Percentiles rank a stretch among this genome's conserved stretches.
Evolutionary conservation across 371 early-diverging fungal genomes (phyloP).

Genomic region (Syncephalis plumigaleata): DNA sequence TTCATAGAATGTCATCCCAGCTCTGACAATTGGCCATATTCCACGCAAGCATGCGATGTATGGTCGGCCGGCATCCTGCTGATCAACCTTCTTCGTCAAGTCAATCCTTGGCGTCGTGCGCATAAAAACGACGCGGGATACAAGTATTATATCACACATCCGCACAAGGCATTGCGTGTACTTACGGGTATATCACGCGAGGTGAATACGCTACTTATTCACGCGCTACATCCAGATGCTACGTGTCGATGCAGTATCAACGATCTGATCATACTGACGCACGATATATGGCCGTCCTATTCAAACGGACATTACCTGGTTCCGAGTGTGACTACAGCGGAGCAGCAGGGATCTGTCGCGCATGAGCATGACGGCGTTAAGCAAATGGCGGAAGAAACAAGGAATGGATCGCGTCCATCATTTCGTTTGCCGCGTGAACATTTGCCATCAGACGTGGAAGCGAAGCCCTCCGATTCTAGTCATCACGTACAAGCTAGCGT

Average conservation of each 20-base stretch:
- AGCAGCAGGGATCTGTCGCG: too few species aligned
- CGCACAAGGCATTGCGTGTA: conserved; percentile 4
- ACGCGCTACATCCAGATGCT: background rate
- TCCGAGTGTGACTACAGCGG: too few species aligned
- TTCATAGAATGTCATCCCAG: conserved; percentile 31
- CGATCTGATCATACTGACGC: conserved; percentile 12
- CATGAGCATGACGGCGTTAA: too few species aligned
- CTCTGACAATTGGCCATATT: conserved; percentile 52
- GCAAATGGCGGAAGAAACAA: too few species aligned
- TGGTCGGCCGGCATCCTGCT: conserved; percentile 76
- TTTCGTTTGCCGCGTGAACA: too few species aligned
- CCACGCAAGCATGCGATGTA: conserved; percentile 61
- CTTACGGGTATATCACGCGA: background rate
- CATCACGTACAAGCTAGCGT: too few species aligned
- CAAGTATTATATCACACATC: conserved; percentile 30
- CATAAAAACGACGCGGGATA: conserved; percentile 56
- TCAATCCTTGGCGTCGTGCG: conserved; percentile 71
- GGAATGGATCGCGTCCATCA: too few species aligned
- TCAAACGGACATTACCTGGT: too few species aligned
- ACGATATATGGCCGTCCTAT: background rate
- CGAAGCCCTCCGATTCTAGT: too few species aligned
- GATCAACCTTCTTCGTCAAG: conserved; percentile 52
- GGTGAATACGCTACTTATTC: background rate
- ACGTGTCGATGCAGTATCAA: background rate
- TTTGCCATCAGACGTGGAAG: too few species aligned